Conservation (phyloP, 495 filamentous ascomycete species). For the Hyaloscypha hepaticicola region DNA sequence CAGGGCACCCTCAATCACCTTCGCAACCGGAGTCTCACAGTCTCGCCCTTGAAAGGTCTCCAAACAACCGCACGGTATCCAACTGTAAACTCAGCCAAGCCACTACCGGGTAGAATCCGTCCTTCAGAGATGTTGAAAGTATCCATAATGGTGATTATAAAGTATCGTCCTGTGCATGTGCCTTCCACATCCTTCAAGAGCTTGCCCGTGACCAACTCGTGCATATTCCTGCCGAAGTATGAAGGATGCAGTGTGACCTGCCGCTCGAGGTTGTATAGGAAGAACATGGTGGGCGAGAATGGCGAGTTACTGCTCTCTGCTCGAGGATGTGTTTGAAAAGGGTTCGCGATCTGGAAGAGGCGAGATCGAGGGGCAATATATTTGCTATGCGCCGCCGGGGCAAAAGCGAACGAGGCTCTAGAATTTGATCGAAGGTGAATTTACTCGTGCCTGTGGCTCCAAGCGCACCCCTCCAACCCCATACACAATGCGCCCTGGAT, state of each 20-base stretch:
- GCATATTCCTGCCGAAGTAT: conserved; percentile 89
- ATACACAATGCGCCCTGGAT: conserved; percentile 22
- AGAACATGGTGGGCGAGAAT: conserved; percentile 71
- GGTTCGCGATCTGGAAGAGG: conserved; percentile 1
- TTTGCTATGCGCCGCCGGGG: conserved; percentile 1
- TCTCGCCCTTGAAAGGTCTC: conserved; percentile 95
- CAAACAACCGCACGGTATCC: conserved; percentile 95
- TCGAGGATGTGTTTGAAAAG: conserved; percentile 1
- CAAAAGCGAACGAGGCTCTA: conserved; percentile 3
- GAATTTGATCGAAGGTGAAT: conserved; percentile 10
- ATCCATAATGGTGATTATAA: conserved; percentile 95
- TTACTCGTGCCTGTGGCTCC: conserved; percentile 15
- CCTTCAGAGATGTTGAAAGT: conserved; percentile 89
- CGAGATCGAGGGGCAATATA: not conserved
- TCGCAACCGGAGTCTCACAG: conserved; percentile 56
- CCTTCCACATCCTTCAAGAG: conserved; percentile 92
- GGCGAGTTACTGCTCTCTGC: not conserved
- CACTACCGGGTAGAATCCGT: conserved; percentile 83
- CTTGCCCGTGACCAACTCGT: conserved; percentile 80
- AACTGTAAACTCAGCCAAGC: conserved; percentile 90
- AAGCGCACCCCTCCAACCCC: conserved; percentile 27
- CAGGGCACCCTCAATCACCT: not conserved
- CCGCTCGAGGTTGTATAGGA: conserved; percentile 92
- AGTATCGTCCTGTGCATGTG: conserved; percentile 87
- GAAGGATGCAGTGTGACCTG: conserved; percentile 92